phyloP scores from a whole-genome alignment of 805 yeast species.

The Zygoascus biomembranicola region DNA sequence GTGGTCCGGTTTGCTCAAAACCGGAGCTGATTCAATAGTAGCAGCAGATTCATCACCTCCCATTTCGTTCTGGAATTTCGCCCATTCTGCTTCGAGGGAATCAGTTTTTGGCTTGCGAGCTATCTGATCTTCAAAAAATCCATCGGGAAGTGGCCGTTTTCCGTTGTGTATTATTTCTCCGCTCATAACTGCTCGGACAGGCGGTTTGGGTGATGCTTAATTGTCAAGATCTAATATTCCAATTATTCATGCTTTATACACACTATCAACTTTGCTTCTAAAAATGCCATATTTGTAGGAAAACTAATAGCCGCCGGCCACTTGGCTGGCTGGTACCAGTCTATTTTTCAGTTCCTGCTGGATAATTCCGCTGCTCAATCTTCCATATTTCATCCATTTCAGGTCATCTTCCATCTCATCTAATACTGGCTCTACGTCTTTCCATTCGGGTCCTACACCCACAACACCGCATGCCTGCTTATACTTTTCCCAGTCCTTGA shows the following conservation, averaged over 20 bases:
- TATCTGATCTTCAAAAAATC: constrained; percentile 1
- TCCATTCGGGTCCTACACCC: not conserved
- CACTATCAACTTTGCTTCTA: no score
- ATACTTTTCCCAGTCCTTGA: constrained; percentile 43
- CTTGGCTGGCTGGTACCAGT: not conserved
- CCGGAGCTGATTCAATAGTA: constrained; percentile 7
- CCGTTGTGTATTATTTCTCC: not conserved
- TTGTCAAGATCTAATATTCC: no score
- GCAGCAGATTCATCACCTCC: not conserved
- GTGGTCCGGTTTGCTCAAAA: not conserved
- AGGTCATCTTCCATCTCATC: constrained; percentile 3
- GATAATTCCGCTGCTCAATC: not conserved
- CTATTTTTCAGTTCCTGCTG: not conserved
- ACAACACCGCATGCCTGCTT: constrained; percentile 30
- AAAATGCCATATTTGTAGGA: no score
- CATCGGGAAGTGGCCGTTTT: not conserved
- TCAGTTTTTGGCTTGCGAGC: not conserved
- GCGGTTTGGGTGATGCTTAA: no score
- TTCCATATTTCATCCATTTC: constrained; percentile 5
- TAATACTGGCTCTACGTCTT: not conserved
- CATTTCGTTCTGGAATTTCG: constrained; percentile 9
- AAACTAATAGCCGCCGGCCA: not conserved
- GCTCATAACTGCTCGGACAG: not conserved
- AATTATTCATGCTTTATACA: no score
- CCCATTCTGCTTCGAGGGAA: constrained; percentile 11